These are phyloP conservation scores for Rhinocladiella mackenziei DNA, from an alignment of 2,329 filamentous ascomycete species.

Conservation along the genomic window DNA sequence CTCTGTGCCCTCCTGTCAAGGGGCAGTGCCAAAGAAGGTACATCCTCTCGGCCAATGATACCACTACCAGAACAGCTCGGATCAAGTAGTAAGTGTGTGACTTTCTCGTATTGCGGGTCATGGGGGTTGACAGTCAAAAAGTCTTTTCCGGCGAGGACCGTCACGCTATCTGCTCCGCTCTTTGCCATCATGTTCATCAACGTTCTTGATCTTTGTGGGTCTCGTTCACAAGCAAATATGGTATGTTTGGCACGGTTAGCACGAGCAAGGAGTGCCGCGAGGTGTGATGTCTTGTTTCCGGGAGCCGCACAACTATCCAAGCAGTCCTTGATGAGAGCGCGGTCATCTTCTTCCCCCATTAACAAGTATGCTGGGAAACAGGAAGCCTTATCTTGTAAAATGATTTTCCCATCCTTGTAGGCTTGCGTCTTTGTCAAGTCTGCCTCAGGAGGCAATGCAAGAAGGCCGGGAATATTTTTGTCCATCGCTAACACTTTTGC, in stretches of 20 bases:
- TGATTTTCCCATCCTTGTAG: slow-evolving; percentile 73
- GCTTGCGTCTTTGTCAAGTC: slow-evolving; percentile 70
- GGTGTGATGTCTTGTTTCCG: slow-evolving; percentile 94
- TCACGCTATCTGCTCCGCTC: slow-evolving; percentile 67
- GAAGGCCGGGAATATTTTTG: slow-evolving; percentile 72
- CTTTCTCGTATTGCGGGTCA: slow-evolving; percentile 59
- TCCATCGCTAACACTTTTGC: slow-evolving; percentile 62
- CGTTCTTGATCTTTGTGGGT: slow-evolving; percentile 65
- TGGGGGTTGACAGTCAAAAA: slow-evolving; percentile 72
- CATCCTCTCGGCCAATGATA: slow-evolving; percentile 82
- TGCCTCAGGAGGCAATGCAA: slow-evolving; percentile 68
- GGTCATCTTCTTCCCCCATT: slow-evolving; percentile 54
- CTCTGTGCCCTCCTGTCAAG: slow-evolving; percentile 25
- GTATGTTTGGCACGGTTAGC: slow-evolving; percentile 5
- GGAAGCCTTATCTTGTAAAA: slow-evolving; percentile 93
- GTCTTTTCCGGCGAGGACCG: slow-evolving; percentile 70
- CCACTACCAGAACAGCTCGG: slow-evolving; percentile 95
- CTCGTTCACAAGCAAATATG: slow-evolving; percentile 78
- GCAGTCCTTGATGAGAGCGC: slow-evolving; percentile 56
- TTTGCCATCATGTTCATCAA: slow-evolving; percentile 78
- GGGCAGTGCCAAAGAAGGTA: slow-evolving; percentile 64
- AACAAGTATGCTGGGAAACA: slow-evolving; percentile 93
- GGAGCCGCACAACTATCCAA: slow-evolving; percentile 94
- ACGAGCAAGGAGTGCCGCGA: slow-evolving; percentile 66
- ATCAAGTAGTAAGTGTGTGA: slow-evolving; percentile 80